Evolutionary conservation across 2,329 filamentous ascomycete species (phyloP), one percentile per base, ranked within the genome.

Genomic region (Xylariaceae sp.): DNA sequence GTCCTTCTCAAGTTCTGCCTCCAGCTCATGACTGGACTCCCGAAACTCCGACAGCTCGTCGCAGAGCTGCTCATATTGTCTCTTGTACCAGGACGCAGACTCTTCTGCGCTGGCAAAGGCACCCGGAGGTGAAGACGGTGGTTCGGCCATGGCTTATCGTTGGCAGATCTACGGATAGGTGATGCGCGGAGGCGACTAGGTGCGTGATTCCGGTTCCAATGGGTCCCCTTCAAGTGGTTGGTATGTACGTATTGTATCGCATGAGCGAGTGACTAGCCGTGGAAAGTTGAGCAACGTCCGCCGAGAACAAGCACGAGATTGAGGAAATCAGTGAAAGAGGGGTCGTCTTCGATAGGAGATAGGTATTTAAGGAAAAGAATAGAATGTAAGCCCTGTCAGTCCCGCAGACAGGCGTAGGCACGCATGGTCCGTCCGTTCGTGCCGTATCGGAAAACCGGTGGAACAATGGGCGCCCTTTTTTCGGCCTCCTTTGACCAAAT

Each of bases 1-100:
- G 73, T 99, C 94, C 78, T 92, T 95, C 76, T 99, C 94, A 56
- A 99, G 80, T 75, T 97, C 94, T 52, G 88, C 85, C 75, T 99
- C 94, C 35, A 99, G 82, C 74, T 97, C 94, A 73, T 91, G 89
- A 75, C 92, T 97, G 57, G 92, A 96, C 59, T 90, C 83, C 71
- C 96, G 90, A 73, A 99, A 99, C 70, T 99, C 94, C 63, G 89
- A 85, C 62, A 99, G 84, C 75, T 99, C 94, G 56, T 86, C 81
- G 76, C 97, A 94, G 44, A 99, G 83, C 72, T 91, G 86, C 76
- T 95, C 92, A 77, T 97, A 97, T 74, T 97, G 93, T 56, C 86
- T 77, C 80, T 99, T 99, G 84, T 97, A 99, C 83, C 94, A 97
- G 60, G 88, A 83, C 55, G 99, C 81, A 62, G 92, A 88, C 71